Evolutionary conservation across 768 basidiomycete species (phyloP).

Genomic region (Mycena albidolilacea): DNA sequence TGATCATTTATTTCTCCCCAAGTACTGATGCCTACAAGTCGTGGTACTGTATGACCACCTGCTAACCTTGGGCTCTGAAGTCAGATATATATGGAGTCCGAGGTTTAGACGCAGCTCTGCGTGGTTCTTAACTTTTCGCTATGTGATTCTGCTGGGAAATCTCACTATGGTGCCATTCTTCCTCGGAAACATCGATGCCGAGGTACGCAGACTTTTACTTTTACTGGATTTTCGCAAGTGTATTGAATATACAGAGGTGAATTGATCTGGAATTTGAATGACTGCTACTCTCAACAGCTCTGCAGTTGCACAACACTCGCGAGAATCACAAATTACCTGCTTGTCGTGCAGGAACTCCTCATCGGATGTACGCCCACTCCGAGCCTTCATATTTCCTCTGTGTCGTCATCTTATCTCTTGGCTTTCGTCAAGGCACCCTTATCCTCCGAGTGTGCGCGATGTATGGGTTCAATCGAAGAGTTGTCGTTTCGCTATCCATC

Average conservation of each 20-base stretch:
- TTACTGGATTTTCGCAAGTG: not conserved
- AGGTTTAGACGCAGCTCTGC: conserved; percentile 5
- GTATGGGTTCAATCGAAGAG: conserved; percentile 15
- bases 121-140: conserved; percentile 13
- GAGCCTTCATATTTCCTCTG: not conserved
- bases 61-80: not conserved
- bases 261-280: not conserved
- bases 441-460: conserved; percentile 3
- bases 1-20: not conserved
- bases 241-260: conserved; percentile 1
- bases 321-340: not conserved
- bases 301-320: conserved; percentile 7
- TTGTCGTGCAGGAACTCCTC: conserved; percentile 5
- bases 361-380: not conserved
- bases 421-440: not conserved
- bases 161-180: conserved; percentile 5
- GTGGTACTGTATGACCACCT: not conserved
- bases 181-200: conserved; percentile 5
- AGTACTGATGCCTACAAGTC: not conserved
- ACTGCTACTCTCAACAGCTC: not conserved
- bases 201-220: not conserved
- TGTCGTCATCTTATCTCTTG: not conserved
- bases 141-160: not conserved
- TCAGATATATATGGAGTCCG: not conserved
- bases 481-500: conserved; percentile 4